Evolutionary conservation across 139 green algal genomes (phyloP), one percentile per base, ranked within the genome.

Genomic region (Micractinium sp.): DNA sequence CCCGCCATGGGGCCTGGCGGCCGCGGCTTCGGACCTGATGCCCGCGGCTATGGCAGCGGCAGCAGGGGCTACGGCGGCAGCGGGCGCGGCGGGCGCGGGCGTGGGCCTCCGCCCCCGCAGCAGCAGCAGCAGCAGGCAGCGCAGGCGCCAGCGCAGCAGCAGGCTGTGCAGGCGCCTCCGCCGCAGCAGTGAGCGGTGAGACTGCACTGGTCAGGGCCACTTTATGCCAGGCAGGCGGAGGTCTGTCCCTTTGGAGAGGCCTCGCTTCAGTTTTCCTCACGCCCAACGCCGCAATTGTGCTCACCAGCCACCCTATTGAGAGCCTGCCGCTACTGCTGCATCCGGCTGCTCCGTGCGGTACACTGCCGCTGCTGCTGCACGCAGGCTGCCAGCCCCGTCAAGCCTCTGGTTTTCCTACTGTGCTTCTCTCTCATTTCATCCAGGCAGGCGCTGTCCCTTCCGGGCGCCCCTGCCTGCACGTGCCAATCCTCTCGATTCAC

Each of bases 41-140:
- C 47, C 0, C 41, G 47, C 53, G 15, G 25, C 31, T 61, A 36
- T 33, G 61, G 81, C 56, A 60, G 81, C 60, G 81, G 81, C 81
- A 86, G 81, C 81, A 86, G 81, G 56, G 47, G 79, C 29, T 85
- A 85, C 53, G 80, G 80, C 53, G 53, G 53, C n/a, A 56, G 81
- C 53, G n/a, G 81, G 31, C 56, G 81, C 1, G 27, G 81, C 22
- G 81, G 81, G 56, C 81, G 81, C 79, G 80, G 80, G 60, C 29
- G 79, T 56, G 81, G 81, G 31, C 81, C 81, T n/a, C 81, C 81
- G 81, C 81, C 81, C 1, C 25, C 60, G 56, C 81, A 86, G 81
- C 81, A 36, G 33, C 74, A 80, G 74, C 74, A 80, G 74, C n/a
- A 71, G 22, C 63, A 71, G 20, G 63, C 63, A 2, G 12, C 63